phyloP scores from a whole-genome alignment of 2,329 filamentous ascomycete species.

The Hymenotorrendiella dingleyae region DNA sequence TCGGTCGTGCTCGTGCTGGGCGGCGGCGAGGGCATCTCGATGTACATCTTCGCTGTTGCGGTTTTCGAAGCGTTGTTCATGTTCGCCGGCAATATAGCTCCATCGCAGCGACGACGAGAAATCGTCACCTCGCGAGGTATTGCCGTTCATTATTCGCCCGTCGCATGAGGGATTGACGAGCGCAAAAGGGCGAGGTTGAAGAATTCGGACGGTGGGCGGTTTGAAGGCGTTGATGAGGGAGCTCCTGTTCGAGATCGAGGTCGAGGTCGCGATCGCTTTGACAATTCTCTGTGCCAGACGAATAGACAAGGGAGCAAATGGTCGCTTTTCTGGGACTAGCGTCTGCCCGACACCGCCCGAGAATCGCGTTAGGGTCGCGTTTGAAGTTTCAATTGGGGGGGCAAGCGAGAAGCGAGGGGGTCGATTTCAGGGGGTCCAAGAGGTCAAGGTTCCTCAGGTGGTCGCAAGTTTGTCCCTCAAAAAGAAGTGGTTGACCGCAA shows the following conservation, averaged over 20 bases:
- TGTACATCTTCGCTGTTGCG: conserved; percentile 22
- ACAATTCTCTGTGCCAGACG: too few species aligned
- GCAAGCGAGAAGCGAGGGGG: too few species aligned
- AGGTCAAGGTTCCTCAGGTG: too few species aligned
- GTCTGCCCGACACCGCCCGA: too few species aligned
- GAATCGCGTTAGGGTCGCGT: too few species aligned
- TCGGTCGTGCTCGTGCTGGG: conserved; percentile 60
- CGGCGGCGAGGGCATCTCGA: conserved; percentile 55
- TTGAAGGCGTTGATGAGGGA: neutral
- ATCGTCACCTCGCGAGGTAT: conserved; percentile 5
- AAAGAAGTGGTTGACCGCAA: too few species aligned
- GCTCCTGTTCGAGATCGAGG: neutral
- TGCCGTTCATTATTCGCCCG: neutral
- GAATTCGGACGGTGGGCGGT: neutral
- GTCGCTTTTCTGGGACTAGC: too few species aligned
- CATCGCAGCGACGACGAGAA: conserved; percentile 6
- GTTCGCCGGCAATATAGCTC: conserved; percentile 6
- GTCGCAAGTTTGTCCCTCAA: too few species aligned
- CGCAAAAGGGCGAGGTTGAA: neutral
- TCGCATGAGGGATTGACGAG: neutral
- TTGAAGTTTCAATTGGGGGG: too few species aligned
- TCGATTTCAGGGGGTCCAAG: too few species aligned
- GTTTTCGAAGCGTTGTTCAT: conserved; percentile 11
- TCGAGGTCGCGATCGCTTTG: neutral
- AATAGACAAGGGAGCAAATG: too few species aligned